Conservation (phyloP, 768 basidiomycete genomes). For the Boletus huronensis region DNA sequence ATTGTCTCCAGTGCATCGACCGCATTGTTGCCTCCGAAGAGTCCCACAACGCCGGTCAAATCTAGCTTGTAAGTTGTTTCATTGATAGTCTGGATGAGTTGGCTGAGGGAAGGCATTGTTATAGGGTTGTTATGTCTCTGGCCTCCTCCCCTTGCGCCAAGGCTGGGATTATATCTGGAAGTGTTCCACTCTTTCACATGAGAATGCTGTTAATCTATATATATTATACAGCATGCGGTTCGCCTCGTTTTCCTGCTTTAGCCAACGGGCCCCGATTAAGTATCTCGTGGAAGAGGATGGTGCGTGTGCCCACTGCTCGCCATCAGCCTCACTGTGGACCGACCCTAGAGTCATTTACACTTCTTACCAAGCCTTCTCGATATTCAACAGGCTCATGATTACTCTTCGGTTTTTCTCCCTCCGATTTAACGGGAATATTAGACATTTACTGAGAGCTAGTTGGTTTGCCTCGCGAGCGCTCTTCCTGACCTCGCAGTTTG, state of each 20-base stretch:
- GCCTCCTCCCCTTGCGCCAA: not conserved
- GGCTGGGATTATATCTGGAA: conserved; percentile 7
- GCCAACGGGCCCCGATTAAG: not conserved
- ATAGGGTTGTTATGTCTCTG: not conserved
- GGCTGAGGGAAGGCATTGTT: conserved; percentile 14
- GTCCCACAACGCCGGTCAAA: conserved; percentile 27
- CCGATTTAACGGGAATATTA: no score
- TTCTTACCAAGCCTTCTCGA: not conserved
- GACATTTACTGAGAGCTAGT: not conserved
- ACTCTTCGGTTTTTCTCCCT: not conserved
- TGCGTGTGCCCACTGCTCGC: not conserved
- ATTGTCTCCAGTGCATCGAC: conserved; percentile 32
- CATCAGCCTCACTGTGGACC: not conserved
- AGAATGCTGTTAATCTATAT: not conserved
- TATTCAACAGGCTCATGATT: not conserved
- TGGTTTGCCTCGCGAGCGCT: not conserved
- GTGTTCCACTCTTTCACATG: not conserved
- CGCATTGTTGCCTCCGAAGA: conserved; percentile 34
- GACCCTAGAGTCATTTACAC: not conserved
- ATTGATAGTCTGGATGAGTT: conserved; percentile 14
- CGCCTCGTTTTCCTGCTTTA: not conserved
- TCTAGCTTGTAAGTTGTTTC: conserved; percentile 21
- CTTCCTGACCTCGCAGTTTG: not conserved
- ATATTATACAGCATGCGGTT: not conserved
- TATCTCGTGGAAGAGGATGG: not conserved